These are phyloP conservation scores for Gossypium thurberi DNA, from an alignment of 345 rosid genomes.

Conservation along the genomic window DNA sequence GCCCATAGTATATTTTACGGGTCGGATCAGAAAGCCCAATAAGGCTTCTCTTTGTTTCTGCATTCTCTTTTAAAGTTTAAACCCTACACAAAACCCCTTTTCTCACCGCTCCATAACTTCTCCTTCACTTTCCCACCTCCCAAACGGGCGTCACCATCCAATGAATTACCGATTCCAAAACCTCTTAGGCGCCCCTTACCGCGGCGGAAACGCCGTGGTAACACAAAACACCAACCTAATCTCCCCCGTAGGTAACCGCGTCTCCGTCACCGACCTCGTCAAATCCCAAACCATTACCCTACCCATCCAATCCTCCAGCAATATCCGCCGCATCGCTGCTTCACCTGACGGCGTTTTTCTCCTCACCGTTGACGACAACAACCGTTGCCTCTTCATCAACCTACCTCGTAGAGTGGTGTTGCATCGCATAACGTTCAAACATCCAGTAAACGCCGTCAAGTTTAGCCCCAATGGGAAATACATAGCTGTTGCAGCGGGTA, in stretches of 20 bases:
- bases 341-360: slow-evolving; percentile 76
- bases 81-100: slow-evolving; percentile 3
- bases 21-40: neutral
- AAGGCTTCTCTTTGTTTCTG: neutral
- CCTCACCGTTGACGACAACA: slow-evolving; percentile 67
- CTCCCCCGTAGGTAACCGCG: slow-evolving; percentile 85
- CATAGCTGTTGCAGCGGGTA: slow-evolving; percentile 77
- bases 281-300: slow-evolving; percentile 69
- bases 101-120: neutral
- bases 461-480: slow-evolving; percentile 76
- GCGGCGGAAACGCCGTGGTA: slow-evolving; percentile 75
- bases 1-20: neutral
- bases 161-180: slow-evolving; percentile 90
- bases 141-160: slow-evolving; percentile 5
- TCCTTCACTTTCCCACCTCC: neutral
- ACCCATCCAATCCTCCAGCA: slow-evolving; percentile 55
- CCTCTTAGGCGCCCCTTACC: slow-evolving; percentile 81
- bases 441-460: slow-evolving; percentile 45
- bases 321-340: slow-evolving; percentile 66
- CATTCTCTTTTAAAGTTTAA: neutral
- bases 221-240: slow-evolving; percentile 58
- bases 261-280: slow-evolving; percentile 79
- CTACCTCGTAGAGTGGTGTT: slow-evolving; percentile 64
- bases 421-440: slow-evolving; percentile 64
- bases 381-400: slow-evolving; percentile 78